Base-by-base conservation (phyloP, 2,329 filamentous ascomycete species). In the Aspergillus caelatus region DNA sequence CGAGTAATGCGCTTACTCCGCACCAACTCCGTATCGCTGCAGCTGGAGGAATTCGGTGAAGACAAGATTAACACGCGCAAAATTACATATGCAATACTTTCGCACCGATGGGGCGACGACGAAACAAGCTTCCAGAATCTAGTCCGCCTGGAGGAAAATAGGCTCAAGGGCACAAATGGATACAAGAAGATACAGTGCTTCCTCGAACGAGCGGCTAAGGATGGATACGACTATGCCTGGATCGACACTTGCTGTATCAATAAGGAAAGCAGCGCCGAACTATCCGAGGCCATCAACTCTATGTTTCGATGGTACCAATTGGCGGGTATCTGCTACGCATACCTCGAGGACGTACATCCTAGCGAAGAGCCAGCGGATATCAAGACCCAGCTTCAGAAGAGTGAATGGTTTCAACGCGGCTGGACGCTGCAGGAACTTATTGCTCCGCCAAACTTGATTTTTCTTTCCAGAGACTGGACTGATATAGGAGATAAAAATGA, bases 401-500 rank as follows among this genome's bases (percentile, higher is more conserved):
- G 69, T 53, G 23, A 53, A 57, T 74, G 71, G 70, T 74, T 74
- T 48, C 68, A 58, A 1, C 57, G 70, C 30, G 71, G 72, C n/a
- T 73, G 70, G 71, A 74, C 72, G 6, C 60, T 74, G 12, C 72
- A 73, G 53, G 71, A 74, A 61, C 65, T 74, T 23, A 64, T 74
- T 14, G 72, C 71, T 6, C 72, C 71, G 3, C 43, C 43, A 12
- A 26, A 62, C 46, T 62, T 74, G 21, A 36, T 48, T 16, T 72
- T 74, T 53, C 67, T 65, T 43, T 54, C 53, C 14, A 6, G 36
- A n/a, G 45, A 60, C 16, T 63, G 63, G 63, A 48, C 23, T 19
- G 50, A 59, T 14, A 57, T 61, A 4, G 60, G 41, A 11, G 2
- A 41, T 41, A 41, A 41, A 12, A 19, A 11, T 53, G 50, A 34